Base-by-base conservation (phyloP, 768 basidiomycete species). In the Coprinopsis cinerea region DNA sequence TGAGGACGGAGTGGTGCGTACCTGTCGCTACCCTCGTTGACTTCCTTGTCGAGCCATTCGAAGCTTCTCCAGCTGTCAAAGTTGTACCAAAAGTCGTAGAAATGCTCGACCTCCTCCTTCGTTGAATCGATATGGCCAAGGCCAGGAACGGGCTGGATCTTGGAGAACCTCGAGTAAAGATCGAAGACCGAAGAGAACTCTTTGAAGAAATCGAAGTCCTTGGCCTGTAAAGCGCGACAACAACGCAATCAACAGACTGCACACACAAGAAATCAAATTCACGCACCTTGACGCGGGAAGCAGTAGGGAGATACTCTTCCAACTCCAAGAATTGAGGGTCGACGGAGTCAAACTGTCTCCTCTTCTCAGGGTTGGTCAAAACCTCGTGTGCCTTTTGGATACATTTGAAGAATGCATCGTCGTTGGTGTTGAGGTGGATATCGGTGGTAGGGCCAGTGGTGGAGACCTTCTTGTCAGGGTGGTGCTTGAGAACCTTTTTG, bases 11-110 rank as follows among this genome's bases (percentile, higher is more conserved):
- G 20, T 24, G 28, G 17, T 15, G 74, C 83, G 55, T 46, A 92
- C 92, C 78, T 90, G 65, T 98, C 95, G 54, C 88, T 91, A 10
- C 95, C 95, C 70, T 99, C 95, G 66, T 97, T 95, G 50, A 92
- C 87, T 67, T 99, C 95, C 76, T 99, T 98, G 73, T 99, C 95
- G 56, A 88, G 73, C 76, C 92, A 97, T 69, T 99, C 95, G 64
- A 97, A 99, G 66, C 85, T 90, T 60, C 95, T 76, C 95, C 95
- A 99, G 57, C 87, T 90, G 67, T 97, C 95, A 69, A 99, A 95
- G 77, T 94, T 95, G 77, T 99, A 98, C 92, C 93, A 99, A 68
- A 95, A 96, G 67, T 97, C 88, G 74, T 99, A 99, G 76, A 99
- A 97, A 4, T 70, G 76, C 65, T 95, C 90, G 47, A 97, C 94